Percentiles rank a stretch among this genome's conserved stretches.
phyloP scores from a whole-genome alignment of 1,139 yeast genomes.

The Zhuliangozyma blackwelliae region DNA sequence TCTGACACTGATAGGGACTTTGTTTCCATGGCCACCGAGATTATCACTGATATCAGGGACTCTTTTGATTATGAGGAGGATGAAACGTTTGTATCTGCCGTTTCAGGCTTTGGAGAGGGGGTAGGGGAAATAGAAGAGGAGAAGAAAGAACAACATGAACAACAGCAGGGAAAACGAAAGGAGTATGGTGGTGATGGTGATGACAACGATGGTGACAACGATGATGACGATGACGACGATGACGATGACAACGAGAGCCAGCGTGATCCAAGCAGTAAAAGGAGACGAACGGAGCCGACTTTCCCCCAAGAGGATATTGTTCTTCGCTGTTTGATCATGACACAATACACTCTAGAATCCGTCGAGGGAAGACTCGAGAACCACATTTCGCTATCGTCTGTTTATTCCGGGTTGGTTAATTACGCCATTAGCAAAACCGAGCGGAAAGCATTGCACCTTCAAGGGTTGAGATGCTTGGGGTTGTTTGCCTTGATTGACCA shows the following conservation, averaged over 20 bases:
- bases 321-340: conserved; percentile 63
- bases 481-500: conserved; percentile 71
- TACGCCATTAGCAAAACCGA: conserved; percentile 71
- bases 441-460: conserved; percentile 51
- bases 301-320: conserved; percentile 48
- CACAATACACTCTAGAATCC: conserved; percentile 68
- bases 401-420: conserved; percentile 73
- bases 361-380: conserved; percentile 62
- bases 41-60: conserved; percentile 80
- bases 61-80: conserved; percentile 38
- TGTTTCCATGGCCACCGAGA: conserved; percentile 78
- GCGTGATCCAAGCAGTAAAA: conserved; percentile 17
- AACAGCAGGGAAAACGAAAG: conserved; percentile 8
- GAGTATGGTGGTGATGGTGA: conserved; percentile 1
- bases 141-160: conserved; percentile 16
- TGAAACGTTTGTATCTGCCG: conserved; percentile 56
- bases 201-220: conserved; percentile 15
- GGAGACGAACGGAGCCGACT: conserved; percentile 33
- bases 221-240: conserved; percentile 18
- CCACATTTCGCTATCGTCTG: conserved; percentile 65
- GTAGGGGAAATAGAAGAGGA: background rate
- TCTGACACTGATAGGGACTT: conserved; percentile 83
- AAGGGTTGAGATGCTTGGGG: conserved; percentile 76
- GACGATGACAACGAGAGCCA: conserved; percentile 18
- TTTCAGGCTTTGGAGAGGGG: conserved; percentile 27